phyloP scores from a whole-genome alignment of 2,329 filamentous ascomycete genomes.

The Xylaria sp. region DNA sequence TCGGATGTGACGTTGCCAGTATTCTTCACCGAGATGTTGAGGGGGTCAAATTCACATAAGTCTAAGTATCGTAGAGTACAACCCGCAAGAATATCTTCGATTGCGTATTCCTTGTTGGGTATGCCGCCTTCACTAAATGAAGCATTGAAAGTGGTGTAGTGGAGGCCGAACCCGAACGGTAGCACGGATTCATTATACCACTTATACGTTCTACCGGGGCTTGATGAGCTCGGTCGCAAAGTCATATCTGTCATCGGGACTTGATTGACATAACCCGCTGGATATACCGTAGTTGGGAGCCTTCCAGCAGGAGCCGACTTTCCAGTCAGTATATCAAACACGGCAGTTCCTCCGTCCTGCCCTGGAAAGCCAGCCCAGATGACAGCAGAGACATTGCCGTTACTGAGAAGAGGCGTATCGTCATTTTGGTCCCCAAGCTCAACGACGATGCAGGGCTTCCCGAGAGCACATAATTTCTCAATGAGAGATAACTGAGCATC shows the following conservation, averaged over 20 bases:
- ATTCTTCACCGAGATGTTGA: slow-evolving; percentile 48
- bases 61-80: slow-evolving; percentile 36
- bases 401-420: slow-evolving; percentile 48
- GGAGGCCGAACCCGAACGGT: slow-evolving; percentile 54
- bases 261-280: slow-evolving; percentile 50
- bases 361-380: slow-evolving; percentile 60
- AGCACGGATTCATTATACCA: slow-evolving; percentile 54
- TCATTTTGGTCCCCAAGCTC: slow-evolving; percentile 58
- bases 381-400: slow-evolving; percentile 52
- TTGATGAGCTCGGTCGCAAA: slow-evolving; percentile 49
- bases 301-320: slow-evolving; percentile 52
- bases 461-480: slow-evolving; percentile 42
- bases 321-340: slow-evolving; percentile 56
- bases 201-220: slow-evolving; percentile 55
- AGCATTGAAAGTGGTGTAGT: slow-evolving; percentile 54
- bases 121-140: slow-evolving; percentile 23
- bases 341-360: slow-evolving; percentile 56
- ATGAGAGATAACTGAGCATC: slow-evolving; percentile 59
- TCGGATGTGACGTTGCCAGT: slow-evolving; percentile 49
- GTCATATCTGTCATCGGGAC: slow-evolving; percentile 57
- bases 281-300: slow-evolving; percentile 55
- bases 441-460: slow-evolving; percentile 58
- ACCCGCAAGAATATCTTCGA: slow-evolving; percentile 43
- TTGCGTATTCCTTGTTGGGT: slow-evolving; percentile 33
- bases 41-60: slow-evolving; percentile 27